Conservation (phyloP, 2,329 filamentous ascomycete species). For the Kalmusia sp. region DNA sequence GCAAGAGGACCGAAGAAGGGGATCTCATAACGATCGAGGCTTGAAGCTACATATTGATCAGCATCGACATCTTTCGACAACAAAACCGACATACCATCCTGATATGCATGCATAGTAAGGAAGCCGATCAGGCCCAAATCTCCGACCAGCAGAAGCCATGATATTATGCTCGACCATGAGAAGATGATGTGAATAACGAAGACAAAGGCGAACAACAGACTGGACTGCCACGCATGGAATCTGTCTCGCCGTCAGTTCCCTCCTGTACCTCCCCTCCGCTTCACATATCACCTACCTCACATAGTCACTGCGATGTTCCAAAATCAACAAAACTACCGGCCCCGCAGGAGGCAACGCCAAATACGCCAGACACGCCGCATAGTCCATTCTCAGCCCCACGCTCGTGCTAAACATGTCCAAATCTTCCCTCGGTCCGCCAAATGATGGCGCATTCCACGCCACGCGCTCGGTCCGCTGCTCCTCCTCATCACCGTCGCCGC, state of each 20-base stretch:
- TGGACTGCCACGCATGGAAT: slow-evolving; percentile 96
- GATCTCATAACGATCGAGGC: slow-evolving; percentile 76
- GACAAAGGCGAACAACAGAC: slow-evolving; percentile 77
- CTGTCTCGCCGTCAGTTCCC: slow-evolving; percentile 51
- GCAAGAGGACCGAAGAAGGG: slow-evolving; percentile 86
- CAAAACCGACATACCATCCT: slow-evolving; percentile 68
- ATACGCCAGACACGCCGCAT: slow-evolving; percentile 92
- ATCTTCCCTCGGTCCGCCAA: slow-evolving; percentile 63
- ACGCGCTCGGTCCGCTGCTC: slow-evolving; percentile 32
- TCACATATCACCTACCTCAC: slow-evolving; percentile 81
- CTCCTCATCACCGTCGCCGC: slow-evolving; percentile 13
- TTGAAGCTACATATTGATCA: slow-evolving; percentile 59
- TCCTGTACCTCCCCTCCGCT: slow-evolving; percentile 13
- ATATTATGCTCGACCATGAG: slow-evolving; percentile 82
- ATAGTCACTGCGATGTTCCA: slow-evolving; percentile 96
- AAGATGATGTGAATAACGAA: slow-evolving; percentile 81
- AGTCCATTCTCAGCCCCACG: slow-evolving; percentile 82
- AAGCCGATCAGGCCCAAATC: slow-evolving; percentile 80
- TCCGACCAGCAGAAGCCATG: slow-evolving; percentile 79
- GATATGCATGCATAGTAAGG: slow-evolving; percentile 80
- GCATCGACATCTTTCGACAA: slow-evolving; percentile 5
- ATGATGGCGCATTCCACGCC: slow-evolving; percentile 38
- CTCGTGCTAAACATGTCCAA: slow-evolving; percentile 86
- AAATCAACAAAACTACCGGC: slow-evolving; percentile 79
- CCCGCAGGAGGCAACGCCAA: slow-evolving; percentile 83